Evolutionary conservation across 1,139 yeast genomes (phyloP).

Genomic region (Kazachstania sp.): DNA sequence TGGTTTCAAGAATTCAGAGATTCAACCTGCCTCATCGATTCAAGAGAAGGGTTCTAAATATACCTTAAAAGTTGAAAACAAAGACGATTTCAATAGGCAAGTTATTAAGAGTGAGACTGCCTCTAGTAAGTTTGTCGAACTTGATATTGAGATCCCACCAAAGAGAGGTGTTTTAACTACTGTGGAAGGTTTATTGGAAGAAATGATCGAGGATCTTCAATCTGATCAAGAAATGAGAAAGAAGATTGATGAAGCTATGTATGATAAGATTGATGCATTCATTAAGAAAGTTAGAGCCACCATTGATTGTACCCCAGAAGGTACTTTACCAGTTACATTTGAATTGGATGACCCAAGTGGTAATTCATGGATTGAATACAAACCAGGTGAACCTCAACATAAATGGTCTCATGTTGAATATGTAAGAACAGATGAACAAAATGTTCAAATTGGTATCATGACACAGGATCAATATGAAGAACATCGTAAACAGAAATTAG

Average conservation of each 20-base stretch:
- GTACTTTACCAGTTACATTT: conserved; percentile 69
- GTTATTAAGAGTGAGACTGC: conserved; percentile 88
- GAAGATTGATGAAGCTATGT: conserved; percentile 61
- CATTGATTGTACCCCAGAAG: conserved; percentile 51
- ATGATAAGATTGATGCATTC: conserved; percentile 65
- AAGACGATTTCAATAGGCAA: conserved; percentile 77
- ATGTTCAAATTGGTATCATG: conserved; percentile 75
- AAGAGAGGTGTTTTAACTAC: conserved; percentile 89
- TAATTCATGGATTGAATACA: conserved; percentile 89
- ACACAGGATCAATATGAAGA: conserved; percentile 67
- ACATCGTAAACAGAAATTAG: conserved; percentile 29
- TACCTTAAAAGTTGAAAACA: conserved; percentile 58
- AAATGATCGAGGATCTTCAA: conserved; percentile 75
- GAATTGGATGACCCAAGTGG: conserved; percentile 92
- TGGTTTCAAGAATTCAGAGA: conserved; percentile 80
- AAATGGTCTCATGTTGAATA: conserved; percentile 88
- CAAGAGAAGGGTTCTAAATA: conserved; percentile 83
- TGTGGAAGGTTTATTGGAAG: conserved; percentile 77
- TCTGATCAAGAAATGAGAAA: conserved; percentile 77
- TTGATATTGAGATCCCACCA: conserved; percentile 93
- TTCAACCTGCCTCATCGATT: conserved; percentile 86
- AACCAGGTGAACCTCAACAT: conserved; percentile 82
- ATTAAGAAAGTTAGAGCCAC: conserved; percentile 50
- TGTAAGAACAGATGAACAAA: conserved; percentile 80
- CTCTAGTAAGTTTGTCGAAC: conserved; percentile 68